Percentiles rank a stretch among this genome's conserved stretches.
Evolutionary conservation across 331 rosid genomes (phyloP).

Genomic region (Cucumis variabilis): DNA sequence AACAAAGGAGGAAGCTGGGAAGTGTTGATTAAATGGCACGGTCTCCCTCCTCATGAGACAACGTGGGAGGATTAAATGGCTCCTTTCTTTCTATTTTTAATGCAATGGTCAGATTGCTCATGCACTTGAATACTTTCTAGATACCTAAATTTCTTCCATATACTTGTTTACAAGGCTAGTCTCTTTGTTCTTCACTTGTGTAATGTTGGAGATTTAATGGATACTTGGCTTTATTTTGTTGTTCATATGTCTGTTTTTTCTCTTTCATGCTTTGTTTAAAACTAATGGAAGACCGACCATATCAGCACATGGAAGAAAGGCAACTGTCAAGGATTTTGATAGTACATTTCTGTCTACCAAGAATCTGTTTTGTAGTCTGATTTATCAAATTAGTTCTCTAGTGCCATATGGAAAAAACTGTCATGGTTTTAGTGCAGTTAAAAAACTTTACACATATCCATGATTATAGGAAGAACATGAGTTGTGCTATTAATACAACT

Average conservation of each 20-base stretch:
- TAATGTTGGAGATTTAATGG: not conserved
- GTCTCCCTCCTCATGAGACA: too few relatives aligned
- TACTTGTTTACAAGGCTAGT: constrained; percentile 82
- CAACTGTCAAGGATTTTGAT: constrained; percentile 25
- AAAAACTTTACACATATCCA: constrained; percentile 1
- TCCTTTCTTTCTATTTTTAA: constrained; percentile 73
- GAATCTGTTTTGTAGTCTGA: not conserved
- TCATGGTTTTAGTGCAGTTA: not conserved
- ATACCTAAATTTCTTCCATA: constrained; percentile 80
- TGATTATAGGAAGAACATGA: not conserved
- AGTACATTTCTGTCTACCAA: constrained; percentile 36
- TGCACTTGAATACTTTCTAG: constrained; percentile 81
- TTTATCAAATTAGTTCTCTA: not conserved
- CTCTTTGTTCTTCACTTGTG: not conserved
- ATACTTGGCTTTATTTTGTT: not conserved
- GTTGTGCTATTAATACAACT: not conserved
- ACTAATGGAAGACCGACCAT: constrained; percentile 59
- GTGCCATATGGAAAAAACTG: not conserved
- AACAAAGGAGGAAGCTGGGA: too few relatives aligned
- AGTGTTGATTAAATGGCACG: too few relatives aligned
- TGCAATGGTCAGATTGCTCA: constrained; percentile 96
- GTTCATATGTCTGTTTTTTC: not conserved
- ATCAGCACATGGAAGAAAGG: constrained; percentile 32
- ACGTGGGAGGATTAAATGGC: constrained; percentile 64
- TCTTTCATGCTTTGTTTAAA: constrained; percentile 44